Evolutionary conservation across 306 rosid genomes (phyloP).

Genomic region (Ceratonia siliqua): DNA sequence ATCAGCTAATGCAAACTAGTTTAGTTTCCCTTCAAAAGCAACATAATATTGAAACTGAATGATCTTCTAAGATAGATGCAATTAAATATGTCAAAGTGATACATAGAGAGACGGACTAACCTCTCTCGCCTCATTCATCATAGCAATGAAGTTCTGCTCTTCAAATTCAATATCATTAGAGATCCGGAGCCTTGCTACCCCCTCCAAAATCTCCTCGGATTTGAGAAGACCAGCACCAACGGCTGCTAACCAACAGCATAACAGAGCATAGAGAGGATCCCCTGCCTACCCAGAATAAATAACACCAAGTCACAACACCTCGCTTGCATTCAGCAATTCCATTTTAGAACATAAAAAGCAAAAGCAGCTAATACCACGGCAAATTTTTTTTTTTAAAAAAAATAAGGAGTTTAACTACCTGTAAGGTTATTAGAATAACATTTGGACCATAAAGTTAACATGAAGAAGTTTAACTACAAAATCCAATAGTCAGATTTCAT

Average conservation of each 20-base stretch:
- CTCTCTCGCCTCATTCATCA: slow-evolving; percentile 88
- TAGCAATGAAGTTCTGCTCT: slow-evolving; percentile 79
- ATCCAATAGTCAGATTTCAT: not conserved
- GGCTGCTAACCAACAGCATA: slow-evolving; percentile 92
- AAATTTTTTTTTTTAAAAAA: too few species aligned
- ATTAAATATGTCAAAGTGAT: not conserved
- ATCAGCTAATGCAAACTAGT: not conserved
- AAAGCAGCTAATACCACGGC: not conserved
- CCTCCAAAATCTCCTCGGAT: slow-evolving; percentile 93
- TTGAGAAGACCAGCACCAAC: slow-evolving; percentile 93
- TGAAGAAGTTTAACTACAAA: not conserved
- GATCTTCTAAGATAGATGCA: not conserved
- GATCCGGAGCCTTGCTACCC: slow-evolving; percentile 77
- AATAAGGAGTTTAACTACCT: too few species aligned
- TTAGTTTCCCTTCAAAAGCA: slow-evolving; percentile 29
- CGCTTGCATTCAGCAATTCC: not conserved
- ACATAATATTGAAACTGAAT: not conserved
- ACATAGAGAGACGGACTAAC: slow-evolving; percentile 45
- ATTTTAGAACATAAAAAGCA: slow-evolving; percentile 14
- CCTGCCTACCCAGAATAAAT: slow-evolving; percentile 61
- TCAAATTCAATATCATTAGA: slow-evolving; percentile 87
- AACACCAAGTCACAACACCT: slow-evolving; percentile 27
- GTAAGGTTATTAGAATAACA: not conserved
- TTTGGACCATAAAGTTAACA: not conserved
- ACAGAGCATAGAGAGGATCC: slow-evolving; percentile 82